Evolutionary conservation across 805 yeast genomes (phyloP), one percentile per base, ranked within the genome.

Genomic region (Candida boleticola): DNA sequence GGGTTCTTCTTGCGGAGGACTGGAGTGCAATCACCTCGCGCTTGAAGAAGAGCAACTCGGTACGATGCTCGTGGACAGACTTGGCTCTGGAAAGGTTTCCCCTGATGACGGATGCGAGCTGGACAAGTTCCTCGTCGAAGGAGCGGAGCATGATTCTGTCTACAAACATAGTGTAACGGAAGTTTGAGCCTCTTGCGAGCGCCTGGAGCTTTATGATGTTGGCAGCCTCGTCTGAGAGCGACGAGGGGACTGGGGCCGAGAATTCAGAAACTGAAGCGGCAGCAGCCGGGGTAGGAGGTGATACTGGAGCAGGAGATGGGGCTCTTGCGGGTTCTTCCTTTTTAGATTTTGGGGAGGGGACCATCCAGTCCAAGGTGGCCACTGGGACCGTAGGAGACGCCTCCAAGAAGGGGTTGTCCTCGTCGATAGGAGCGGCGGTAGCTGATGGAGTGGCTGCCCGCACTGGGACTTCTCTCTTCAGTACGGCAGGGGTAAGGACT

Each of bases 91-190:
- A 40, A 41, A 69, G 30, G 9, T 63, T 57, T 7, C 87, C 86
- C 57, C 87, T 71, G 5, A 76, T 61, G 0, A 71, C 50, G 0
- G 83, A 63, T 51, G 79, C 80, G 17, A 84, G 61, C 7, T 54
- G 57, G 2, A 73, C 59, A 18, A 83, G 50, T 49, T 76, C 78
- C 10, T 73, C 75, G 5, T 71, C 72, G 50, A 77, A 79, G 1
- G 85, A 74, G 44, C 73, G 76, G 22, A 85, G 55, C 68, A 85
- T 73, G 45, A 82, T 82, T 43, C 72, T 73, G 49, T 77, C 76
- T 27, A 85, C 83, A 57, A 80, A 81, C 65, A 82, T 67, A 17
- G 66, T 64, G 55, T 82, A 85, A 40, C 96, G 73, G 42, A 77
- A 65, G 31, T 79, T 68, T 0, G 86, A 80, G 16, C 93, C 95